Evolutionary conservation across 179 eudicot species (phyloP), one percentile per base, ranked within the genome.

Genomic region (Gypsophila paniculata): DNA sequence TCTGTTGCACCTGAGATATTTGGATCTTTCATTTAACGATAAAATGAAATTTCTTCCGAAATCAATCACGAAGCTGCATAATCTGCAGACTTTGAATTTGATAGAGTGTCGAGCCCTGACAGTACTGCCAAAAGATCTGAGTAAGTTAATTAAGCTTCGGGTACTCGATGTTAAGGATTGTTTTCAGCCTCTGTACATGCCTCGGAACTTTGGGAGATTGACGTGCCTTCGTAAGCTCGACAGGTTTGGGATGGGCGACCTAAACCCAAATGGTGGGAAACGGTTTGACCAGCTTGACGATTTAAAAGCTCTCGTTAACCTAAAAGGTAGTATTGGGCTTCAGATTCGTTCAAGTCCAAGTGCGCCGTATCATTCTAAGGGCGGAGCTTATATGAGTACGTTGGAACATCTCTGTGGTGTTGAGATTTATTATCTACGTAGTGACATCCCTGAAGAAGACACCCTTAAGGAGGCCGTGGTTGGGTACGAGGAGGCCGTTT

Each of bases 131-230:
- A 8, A 26, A 14, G 74, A 42, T 22, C 51, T 82, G 75, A 39
- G 66, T 8, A 76, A 55, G 26, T 12, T 83, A 22, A 64, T 52
- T n/a, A 81, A 72, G 61, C 81, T 85, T 25, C 66, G 80, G 34
- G 71, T 81, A 55, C 73, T 85, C 17, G 72, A 81, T 59, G 71
- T 72, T 19, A 11, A 21, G 5, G 44, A 65, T 2, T 78, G 80
- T 48, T 22, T 21, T 0, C 17, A 13, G 14, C 36, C 79, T n/a
- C 58, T 8, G 26, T 29, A 18, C 22, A 74, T 74, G 80, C 86
- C 88, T 60, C 8, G 19, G 39, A 71, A 77, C 29, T 71, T 82
- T 55, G 78, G 75, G 29, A 65, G 72, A 46, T 74, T 85, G 48
- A 68, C 61, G 8, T 44, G 63, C 25, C 82, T 85, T 69, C 79